Evolutionary conservation across 768 basidiomycete genomes (phyloP).

Genomic region (Sporobolomyces phaffii): DNA sequence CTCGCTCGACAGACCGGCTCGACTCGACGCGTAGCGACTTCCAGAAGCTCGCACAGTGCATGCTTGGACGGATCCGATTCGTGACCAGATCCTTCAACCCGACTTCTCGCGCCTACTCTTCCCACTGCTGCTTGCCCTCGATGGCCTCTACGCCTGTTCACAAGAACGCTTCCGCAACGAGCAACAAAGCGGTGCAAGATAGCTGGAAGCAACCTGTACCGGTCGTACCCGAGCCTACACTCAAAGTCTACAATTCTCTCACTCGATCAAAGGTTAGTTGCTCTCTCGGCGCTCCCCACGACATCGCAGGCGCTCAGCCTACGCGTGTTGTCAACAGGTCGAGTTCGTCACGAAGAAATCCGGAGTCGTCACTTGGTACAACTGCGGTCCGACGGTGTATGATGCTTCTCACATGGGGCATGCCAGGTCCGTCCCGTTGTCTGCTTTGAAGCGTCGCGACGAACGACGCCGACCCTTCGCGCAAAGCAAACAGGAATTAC

Average conservation of each 20-base stretch:
- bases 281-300: background rate
- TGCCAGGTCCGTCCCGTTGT: slow-evolving; percentile 60
- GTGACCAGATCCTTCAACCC: background rate
- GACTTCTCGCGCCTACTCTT: background rate
- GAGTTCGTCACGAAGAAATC: slow-evolving; percentile 35
- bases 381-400: slow-evolving; percentile 97
- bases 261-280: slow-evolving; percentile 73
- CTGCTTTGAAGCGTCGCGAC: background rate
- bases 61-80: slow-evolving; percentile 3
- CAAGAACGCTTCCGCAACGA: background rate
- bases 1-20: too few species aligned
- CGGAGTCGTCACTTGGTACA: slow-evolving; percentile 83
- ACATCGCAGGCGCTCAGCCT: slow-evolving; percentile 43
- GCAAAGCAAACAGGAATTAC: slow-evolving; percentile 83
- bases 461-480: background rate
- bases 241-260: slow-evolving; percentile 86
- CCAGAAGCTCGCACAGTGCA: too few species aligned
- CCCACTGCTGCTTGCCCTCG: background rate
- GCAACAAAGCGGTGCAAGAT: slow-evolving; percentile 12
- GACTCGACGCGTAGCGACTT: background rate
- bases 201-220: slow-evolving; percentile 55
- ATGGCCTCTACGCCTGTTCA: slow-evolving; percentile 18
- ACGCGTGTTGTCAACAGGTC: slow-evolving; percentile 31
- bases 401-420: slow-evolving; percentile 98
- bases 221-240: slow-evolving; percentile 56